Conservation (phyloP, 2,329 filamentous ascomycete genomes). For the Tolypocladium tropicale region DNA sequence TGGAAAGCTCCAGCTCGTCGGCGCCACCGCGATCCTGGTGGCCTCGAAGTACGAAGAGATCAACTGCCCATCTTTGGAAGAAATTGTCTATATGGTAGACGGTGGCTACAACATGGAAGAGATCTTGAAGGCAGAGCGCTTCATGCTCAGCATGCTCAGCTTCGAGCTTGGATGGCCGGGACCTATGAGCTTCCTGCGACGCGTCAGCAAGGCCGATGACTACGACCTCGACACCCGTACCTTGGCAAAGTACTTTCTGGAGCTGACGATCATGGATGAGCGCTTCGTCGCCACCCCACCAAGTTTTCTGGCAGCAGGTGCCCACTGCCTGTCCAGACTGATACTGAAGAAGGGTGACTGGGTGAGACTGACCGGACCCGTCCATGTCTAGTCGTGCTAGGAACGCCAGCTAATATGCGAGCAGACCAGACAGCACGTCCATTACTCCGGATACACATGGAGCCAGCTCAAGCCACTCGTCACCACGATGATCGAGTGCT, state of each 20-base stretch:
- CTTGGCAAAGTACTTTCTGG: constrained; percentile 93
- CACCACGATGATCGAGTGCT: constrained; percentile 75
- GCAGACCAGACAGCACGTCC: constrained; percentile 70
- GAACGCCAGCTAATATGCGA: background rate
- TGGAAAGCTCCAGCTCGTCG: constrained; percentile 89
- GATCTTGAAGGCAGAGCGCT: constrained; percentile 92
- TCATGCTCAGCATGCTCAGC: constrained; percentile 94
- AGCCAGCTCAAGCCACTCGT: constrained; percentile 71
- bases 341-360: constrained; percentile 88
- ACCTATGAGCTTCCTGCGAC: constrained; percentile 93
- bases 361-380: constrained; percentile 54
- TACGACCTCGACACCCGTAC: constrained; percentile 94
- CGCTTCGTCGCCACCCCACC: constrained; percentile 86
- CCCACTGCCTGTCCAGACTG: constrained; percentile 81
- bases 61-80: constrained; percentile 86
- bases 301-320: constrained; percentile 82
- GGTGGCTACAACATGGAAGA: constrained; percentile 81
- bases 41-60: constrained; percentile 99
- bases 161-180: constrained; percentile 98
- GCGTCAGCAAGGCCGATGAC: constrained; percentile 97
- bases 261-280: constrained; percentile 96
- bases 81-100: constrained; percentile 99
- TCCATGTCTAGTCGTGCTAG: too few relatives aligned
- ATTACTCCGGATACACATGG: constrained; percentile 92
- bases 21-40: constrained; percentile 89